These are phyloP conservation scores for Ophiostoma himal-ulmi DNA, from an alignment of 2,329 filamentous ascomycete genomes.

Conservation along the genomic window DNA sequence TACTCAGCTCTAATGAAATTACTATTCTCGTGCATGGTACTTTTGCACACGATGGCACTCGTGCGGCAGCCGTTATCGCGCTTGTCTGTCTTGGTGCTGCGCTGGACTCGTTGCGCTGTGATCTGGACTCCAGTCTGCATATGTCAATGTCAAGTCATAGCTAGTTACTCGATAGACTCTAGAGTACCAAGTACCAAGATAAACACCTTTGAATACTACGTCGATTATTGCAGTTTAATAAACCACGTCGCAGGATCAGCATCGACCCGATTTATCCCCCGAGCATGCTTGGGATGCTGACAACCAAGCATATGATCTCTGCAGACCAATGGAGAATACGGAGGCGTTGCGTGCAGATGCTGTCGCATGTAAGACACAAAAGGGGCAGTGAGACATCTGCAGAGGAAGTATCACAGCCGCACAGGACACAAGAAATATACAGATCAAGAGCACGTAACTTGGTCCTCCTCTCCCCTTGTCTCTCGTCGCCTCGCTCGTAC, in stretches of 20 bases:
- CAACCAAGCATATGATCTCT: background rate
- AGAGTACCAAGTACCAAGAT: background rate
- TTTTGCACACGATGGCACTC: background rate
- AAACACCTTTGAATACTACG: background rate
- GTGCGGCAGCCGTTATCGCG: conserved; percentile 2
- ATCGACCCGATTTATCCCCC: no score
- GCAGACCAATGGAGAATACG: background rate
- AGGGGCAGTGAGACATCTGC: conserved; percentile 12
- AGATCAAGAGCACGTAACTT: no score
- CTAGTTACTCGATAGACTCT: background rate
- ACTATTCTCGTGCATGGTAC: background rate
- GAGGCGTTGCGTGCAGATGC: background rate
- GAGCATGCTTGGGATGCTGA: no score
- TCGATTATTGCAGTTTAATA: background rate
- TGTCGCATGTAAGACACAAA: background rate
- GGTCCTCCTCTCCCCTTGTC: background rate
- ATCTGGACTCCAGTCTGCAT: background rate
- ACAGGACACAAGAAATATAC: background rate
- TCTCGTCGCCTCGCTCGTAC: background rate
- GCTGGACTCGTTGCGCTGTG: background rate
- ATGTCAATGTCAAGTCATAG: background rate
- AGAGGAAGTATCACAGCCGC: background rate
- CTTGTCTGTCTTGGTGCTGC: background rate
- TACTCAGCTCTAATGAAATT: background rate
- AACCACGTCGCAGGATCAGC: background rate